Base-by-base conservation (phyloP, 805 yeast genomes). In the Barnettozyma sp. region DNA sequence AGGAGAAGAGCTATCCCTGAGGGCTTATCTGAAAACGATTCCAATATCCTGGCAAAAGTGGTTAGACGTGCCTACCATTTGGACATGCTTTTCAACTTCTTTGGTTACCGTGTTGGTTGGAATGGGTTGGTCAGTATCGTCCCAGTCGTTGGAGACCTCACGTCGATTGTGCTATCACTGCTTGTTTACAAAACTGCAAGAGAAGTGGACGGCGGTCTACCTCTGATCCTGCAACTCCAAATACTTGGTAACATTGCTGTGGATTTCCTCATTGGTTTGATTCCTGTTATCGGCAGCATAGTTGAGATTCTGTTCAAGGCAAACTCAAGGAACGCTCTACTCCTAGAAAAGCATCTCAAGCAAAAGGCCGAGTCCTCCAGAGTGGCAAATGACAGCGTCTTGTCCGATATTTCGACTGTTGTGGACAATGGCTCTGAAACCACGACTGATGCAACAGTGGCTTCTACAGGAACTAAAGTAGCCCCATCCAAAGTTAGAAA, bases 261-360 rank as follows among this genome's bases (percentile, higher is more conserved):
- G 26, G 94, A 85, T 56, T 81, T 82, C 42, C 58, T 66, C 4
- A 56, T 85, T 20, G 85, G 90, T 3, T 60, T 85, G 41, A 73
- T 82, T 19, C 95, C 95, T 3, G 50, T 85, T 29, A 72, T 83
- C n/a, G 95, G 95, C 16, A 80, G 73, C 42, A 51, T 82, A 14
- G 66, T 79, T 26, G 78, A 73, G 42, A 73, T 84, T 22, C 73
- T 82, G 4, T 85, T 79, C 62, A 81, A 82, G 61, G 74, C 87
- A 20, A 82, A 82, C 51, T 78, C 82, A 36, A 65, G 95, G 42
- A 85, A 85, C 56, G 78, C 76, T 28, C 60, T 78, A 36, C 47
- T 80, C 15, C 56, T 82, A 39, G 88, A 82, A 49, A 70, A 69
- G 34, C 70, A 73, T 45, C 59, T 83, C 43, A 60, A 60, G 7